These are phyloP conservation scores for Casuarina cunninghamiana DNA, from an alignment of 306 rosid species.

Conservation along the genomic window DNA sequence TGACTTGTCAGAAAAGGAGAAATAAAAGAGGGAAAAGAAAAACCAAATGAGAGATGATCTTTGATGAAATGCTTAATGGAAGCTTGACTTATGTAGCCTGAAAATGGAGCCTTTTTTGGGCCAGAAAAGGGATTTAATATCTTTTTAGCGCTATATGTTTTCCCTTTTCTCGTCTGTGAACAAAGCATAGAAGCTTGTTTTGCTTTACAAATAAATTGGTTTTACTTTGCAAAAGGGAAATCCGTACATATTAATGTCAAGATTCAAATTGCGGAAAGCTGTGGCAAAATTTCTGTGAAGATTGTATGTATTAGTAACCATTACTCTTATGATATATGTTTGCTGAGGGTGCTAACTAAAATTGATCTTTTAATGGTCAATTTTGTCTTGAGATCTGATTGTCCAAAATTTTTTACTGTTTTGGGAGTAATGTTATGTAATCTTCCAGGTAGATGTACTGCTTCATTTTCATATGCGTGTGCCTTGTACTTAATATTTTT, in stretches of 20 bases:
- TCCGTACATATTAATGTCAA: neutral
- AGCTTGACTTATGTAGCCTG: neutral
- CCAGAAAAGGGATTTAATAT: neutral
- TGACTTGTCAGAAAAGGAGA: neutral
- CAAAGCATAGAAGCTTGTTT: neutral
- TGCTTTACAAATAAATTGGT: neutral
- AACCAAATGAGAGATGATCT: neutral
- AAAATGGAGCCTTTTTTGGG: conserved; percentile 8
- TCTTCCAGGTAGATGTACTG: neutral
- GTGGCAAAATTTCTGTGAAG: neutral
- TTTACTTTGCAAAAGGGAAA: neutral
- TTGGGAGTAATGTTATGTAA: neutral
- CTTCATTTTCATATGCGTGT: neutral
- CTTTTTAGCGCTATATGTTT: too few relatives aligned
- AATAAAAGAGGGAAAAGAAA: neutral
- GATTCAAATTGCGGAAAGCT: neutral
- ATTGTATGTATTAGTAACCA: neutral
- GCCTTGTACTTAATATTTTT: neutral
- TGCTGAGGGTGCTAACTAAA: neutral
- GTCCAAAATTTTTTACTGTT: neutral
- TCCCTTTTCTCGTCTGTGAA: neutral
- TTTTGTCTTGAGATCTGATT: neutral
- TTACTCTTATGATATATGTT: neutral
- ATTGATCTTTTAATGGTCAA: neutral
- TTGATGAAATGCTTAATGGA: neutral